Evolutionary conservation across 106 monocot species (phyloP), one percentile per base, ranked within the genome.

Genomic region (Vanilla planifolia): DNA sequence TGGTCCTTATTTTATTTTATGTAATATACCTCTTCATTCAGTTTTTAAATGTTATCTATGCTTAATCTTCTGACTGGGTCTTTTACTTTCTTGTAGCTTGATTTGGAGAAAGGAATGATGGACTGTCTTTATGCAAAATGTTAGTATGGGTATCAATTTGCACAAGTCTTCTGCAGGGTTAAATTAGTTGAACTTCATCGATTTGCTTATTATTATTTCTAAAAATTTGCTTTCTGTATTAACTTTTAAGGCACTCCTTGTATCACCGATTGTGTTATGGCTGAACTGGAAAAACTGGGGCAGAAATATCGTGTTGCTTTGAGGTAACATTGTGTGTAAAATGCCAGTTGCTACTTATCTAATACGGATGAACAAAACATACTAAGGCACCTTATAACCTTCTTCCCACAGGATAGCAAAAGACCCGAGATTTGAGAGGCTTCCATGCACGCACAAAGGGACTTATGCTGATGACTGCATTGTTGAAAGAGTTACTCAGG

Each of bases 391-490:
- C 2, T 57, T 8, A 59, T 57, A 39, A 2, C 64, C 15, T 36
- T 61, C 33, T 45, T 55, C 1, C 48, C 2, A 39, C 63, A 95
- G 96, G 79, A 96, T 91, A 67, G 96, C 90, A 9, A 91, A 96
- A 68, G 96, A 96, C 68, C 96, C 96, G 34, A 78, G 91, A 53
- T 96, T 91, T 75, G 86, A 91, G 35, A 89, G 96, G 65, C 65
- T 96, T 40, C 91, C 96, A 51, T 96, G 96, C 74, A 83, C 77
- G 30, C 96, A 96, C 60, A 96, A 87, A 68, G 96, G 96, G 76
- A 96, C 96, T 64, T 91, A 96, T 74, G 96, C 96, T 68, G 96
- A 96, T 84, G 96, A 96, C 71, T 96, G 91, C 74, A 96, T 96
- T 61, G 87, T 91, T 45, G 91, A 96, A 2, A 86, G 91, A 67